Conservation (phyloP, 2,329 filamentous ascomycete genomes). For the Colletotrichum orchidophilum region DNA sequence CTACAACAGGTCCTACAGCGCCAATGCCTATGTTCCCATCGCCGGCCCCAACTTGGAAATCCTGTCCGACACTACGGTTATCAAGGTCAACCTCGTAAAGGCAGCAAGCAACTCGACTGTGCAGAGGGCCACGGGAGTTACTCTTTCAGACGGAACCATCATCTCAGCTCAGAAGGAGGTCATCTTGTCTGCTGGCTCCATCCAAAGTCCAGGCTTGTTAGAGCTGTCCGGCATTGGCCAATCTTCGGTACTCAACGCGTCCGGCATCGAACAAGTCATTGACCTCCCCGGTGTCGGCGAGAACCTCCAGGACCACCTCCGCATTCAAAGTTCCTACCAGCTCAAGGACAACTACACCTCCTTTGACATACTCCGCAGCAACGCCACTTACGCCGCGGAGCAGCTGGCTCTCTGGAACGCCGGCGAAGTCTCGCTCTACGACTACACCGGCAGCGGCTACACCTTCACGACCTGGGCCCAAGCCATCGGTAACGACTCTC, state of each 20-base stretch:
- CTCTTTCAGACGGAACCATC: conserved; percentile 37
- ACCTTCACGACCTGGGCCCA: conserved; percentile 53
- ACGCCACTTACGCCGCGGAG: conserved; percentile 46
- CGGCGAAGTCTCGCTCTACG: conserved; percentile 46
- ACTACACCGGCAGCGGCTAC: conserved; percentile 51
- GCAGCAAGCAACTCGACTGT: conserved; percentile 19
- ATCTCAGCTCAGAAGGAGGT: conserved; percentile 43
- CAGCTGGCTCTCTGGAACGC: conserved; percentile 49
- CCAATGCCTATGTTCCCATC: conserved; percentile 53
- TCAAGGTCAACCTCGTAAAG: conserved; percentile 47
- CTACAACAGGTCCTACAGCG: conserved; percentile 58
- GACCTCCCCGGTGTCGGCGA: conserved; percentile 66
- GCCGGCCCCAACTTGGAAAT: conserved; percentile 53
- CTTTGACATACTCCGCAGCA: conserved; percentile 42
- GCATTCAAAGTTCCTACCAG: conserved; percentile 46
- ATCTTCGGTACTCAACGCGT: conserved; percentile 53
- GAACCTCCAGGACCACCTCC: conserved; percentile 47
- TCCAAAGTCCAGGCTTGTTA: conserved; percentile 66
- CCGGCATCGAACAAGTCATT: conserved; percentile 56
- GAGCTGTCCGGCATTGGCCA: conserved; percentile 67
- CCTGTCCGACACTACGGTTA: conserved; percentile 46
- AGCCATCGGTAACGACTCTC: conserved; percentile 43
- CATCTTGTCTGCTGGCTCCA: conserved; percentile 53
- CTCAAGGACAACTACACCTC: conserved; percentile 44
- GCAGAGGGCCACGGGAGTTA: conserved; percentile 37